Base-by-base conservation (phyloP, 2,329 filamentous ascomycete genomes). In the Scolecobasidium constrictum region DNA sequence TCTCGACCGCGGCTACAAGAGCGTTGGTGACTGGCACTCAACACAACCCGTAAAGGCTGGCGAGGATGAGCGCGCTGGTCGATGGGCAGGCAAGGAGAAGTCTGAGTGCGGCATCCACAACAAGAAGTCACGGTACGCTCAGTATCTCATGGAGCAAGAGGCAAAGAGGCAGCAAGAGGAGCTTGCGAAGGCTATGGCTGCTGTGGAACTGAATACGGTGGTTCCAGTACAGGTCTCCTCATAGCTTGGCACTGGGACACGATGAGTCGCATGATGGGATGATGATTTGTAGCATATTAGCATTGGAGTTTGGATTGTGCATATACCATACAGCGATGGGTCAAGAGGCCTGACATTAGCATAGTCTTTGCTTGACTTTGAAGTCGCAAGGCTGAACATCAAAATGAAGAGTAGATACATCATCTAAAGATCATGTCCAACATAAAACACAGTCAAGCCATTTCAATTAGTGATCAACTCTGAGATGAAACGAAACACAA, bases 51-150 rank as follows among this genome's bases (percentile, higher is more conserved):
- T 96, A 47, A 78, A 73, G 49, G 86, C 90, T 46, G 85, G 85
- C 50, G 92, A 98, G 66, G 92, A 96, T 56, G 92, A 98, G 76
- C 82, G 92, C 40, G 83, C 92, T 6, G 92, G 92, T 46, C 81
- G 92, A 52, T 98, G 92, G 92, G 95, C 94, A 75, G 92, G 92
- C 48, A 83, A 87, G 63, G 69, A 74, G 56, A 98, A 98, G 81
- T 93, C 87, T 13, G 92, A 98, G 70, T 98, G 92, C 63, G 92
- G 92, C 38, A 96, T 98, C 58, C 92, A 98, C 77, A 96, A 96
- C 73, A 93, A 92, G 66, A 82, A 88, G 63, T 94, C 86, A 46
- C 81, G 87, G 53, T 98, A 96, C 57, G 84, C 87, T 9, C 79
- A 88, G 65, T 95, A 83, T 64, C 66, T 94, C 44, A 72, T 73